These are phyloP conservation scores for Daldinia grandis DNA, from an alignment of 495 filamentous ascomycete species.

Conservation along the genomic window DNA sequence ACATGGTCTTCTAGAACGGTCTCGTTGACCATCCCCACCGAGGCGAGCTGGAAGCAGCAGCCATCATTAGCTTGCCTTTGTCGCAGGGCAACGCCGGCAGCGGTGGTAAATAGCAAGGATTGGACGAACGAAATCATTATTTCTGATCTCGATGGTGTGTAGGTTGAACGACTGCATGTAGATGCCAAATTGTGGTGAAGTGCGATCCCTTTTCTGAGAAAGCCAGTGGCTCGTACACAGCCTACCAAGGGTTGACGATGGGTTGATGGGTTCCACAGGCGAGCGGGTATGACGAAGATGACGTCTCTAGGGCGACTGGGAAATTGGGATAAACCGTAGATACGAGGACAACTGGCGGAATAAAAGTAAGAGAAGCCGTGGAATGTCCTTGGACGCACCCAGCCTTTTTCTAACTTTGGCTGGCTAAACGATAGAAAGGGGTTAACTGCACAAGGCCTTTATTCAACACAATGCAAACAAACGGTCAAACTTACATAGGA, in stretches of 20 bases:
- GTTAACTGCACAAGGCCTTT: slow-evolving; percentile 14
- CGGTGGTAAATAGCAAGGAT: slow-evolving; percentile 25
- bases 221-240: slow-evolving; percentile 1
- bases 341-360: neutral
- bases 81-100: slow-evolving; percentile 27
- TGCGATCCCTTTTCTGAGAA: neutral
- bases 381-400: slow-evolving; percentile 15
- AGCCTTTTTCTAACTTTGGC: slow-evolving; percentile 19
- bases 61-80: slow-evolving; percentile 17
- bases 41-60: slow-evolving; percentile 44
- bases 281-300: slow-evolving; percentile 10
- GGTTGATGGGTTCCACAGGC: slow-evolving; percentile 8
- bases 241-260: slow-evolving; percentile 26
- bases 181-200: neutral
- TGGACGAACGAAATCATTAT: slow-evolving; percentile 34
- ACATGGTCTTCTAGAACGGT: slow-evolving; percentile 39
- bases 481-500: neutral
- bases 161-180: slow-evolving; percentile 13
- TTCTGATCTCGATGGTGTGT: neutral
- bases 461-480: slow-evolving; percentile 2
- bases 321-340: slow-evolving; percentile 8
- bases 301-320: slow-evolving; percentile 24
- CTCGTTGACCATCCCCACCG: slow-evolving; percentile 38
- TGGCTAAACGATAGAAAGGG: slow-evolving; percentile 14
- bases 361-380: neutral